Evolutionary conservation across 2,329 filamentous ascomycete genomes (phyloP), one percentile per base, ranked within the genome.

Genomic region (Cladosporium sp.): DNA sequence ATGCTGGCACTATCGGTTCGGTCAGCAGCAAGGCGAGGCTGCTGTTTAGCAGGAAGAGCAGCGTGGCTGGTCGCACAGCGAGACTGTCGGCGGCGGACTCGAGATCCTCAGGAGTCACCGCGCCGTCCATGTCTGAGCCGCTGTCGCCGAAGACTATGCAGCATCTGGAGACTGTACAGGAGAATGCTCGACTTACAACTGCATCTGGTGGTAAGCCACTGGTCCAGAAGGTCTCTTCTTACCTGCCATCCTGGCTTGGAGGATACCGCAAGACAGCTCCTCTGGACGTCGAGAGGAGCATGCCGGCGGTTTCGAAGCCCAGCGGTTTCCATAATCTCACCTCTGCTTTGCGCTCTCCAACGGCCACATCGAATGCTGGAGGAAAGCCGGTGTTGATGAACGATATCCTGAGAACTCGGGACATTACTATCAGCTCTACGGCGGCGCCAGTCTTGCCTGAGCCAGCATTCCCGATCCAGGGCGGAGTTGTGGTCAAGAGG

Each of bases 21-120:
- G 46, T 64, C 40, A 44, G 60, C 53, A 64, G 63, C 46, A 65
- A 59, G 52, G 62, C 63, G 13, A 63, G 54, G 42, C 49, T 63
- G 51, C 49, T 61, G 40, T 59, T 66, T 35, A 48, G 45, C 13
- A 51, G 59, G 35, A 57, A 54, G 45, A 45, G 46, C 22, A 45
- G 35, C 19, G 16, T 22, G 6, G 11, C 38, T 8, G 7, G 4
- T 13, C 14, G 6, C 38, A 32, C 46, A 11, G 28, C 43, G 6
- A 37, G 46, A 14, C 48, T 53, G 7, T 48, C 18, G 33, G 38
- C 35, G 9, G 37, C 48, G 3, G 18, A 43, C 11, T 43, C 53
- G 18, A 31, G 38, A 3, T 54, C 53, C 8, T 56, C 52, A 13
- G 55, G 49, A 33, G 43, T 42, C 31, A 56, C 55, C n/a, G 53